Conservation (phyloP, 1,284 basidiomycete species). For the Microbotryum intermedium region DNA sequence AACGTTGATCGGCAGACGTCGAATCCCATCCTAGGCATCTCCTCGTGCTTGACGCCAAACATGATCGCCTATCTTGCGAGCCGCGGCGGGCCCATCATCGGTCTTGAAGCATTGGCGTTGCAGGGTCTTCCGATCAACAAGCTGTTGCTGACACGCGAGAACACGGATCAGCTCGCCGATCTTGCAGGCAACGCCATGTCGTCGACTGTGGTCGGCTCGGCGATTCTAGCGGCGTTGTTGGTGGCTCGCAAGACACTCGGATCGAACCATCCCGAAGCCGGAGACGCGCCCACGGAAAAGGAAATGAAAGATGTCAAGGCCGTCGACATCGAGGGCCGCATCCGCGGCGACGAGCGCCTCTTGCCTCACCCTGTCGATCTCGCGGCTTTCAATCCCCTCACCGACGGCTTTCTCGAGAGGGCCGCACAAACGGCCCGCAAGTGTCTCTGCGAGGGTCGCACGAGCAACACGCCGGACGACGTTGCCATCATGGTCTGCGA, state of each 20-base stretch:
- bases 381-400: slow-evolving; percentile 46
- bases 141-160: slow-evolving; percentile 81
- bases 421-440: slow-evolving; percentile 67
- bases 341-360: slow-evolving; percentile 64
- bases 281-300: slow-evolving; percentile 50
- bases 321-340: slow-evolving; percentile 49
- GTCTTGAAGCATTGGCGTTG: slow-evolving; percentile 81
- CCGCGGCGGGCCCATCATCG: slow-evolving; percentile 92
- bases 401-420: slow-evolving; percentile 53
- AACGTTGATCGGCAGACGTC: slow-evolving; percentile 54
- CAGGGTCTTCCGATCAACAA: slow-evolving; percentile 89
- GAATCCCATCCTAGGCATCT: slow-evolving; percentile 19
- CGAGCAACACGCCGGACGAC: slow-evolving; percentile 60
- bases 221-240: slow-evolving; percentile 73
- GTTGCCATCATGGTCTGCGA: slow-evolving; percentile 54
- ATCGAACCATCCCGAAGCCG: slow-evolving; percentile 46
- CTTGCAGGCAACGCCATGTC: slow-evolving; percentile 96
- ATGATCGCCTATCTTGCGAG: slow-evolving; percentile 96
- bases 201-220: slow-evolving; percentile 85
- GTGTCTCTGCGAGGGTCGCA: slow-evolving; percentile 81
- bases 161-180: slow-evolving; percentile 86
- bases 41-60: slow-evolving; percentile 74
- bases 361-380: slow-evolving; percentile 58
- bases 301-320: slow-evolving; percentile 47
- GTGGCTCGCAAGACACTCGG: slow-evolving; percentile 58